These are phyloP conservation scores for Saturnispora gosingensis DNA, from an alignment of 805 yeast genomes.

Conservation along the genomic window DNA sequence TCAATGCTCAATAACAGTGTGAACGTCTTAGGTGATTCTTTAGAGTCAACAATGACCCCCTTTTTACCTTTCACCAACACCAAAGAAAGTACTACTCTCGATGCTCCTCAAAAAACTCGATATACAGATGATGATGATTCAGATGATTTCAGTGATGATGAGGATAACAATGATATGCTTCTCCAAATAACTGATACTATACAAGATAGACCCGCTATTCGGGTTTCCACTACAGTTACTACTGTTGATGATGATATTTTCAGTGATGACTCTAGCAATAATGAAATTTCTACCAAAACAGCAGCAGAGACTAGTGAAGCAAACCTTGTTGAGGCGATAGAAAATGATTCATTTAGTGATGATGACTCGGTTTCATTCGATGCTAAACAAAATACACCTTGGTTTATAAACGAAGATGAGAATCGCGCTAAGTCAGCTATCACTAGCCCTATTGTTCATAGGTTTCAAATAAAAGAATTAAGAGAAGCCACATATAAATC, in stretches of 20 bases:
- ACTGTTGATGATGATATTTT: conserved; percentile 15
- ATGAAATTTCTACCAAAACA: conserved; percentile 7
- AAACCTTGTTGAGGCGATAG: not conserved
- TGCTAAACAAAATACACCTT: conserved; percentile 1
- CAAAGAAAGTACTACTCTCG: not conserved
- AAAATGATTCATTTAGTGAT: conserved; percentile 19
- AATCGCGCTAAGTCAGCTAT: conserved; percentile 35
- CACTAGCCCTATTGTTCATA: conserved; percentile 35
- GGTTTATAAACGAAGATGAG: conserved; percentile 10
- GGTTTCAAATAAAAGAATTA: conserved; percentile 37
- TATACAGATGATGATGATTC: not conserved
- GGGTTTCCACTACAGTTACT: not conserved
- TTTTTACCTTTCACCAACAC: not conserved
- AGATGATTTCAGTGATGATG: conserved; percentile 7
- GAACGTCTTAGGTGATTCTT: not conserved
- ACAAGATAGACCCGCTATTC: not conserved
- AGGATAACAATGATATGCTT: not conserved
- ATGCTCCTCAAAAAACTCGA: not conserved
- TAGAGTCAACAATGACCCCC: not conserved
- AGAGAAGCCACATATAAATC: conserved; percentile 26
- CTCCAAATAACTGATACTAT: not conserved
- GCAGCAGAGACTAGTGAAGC: not conserved
- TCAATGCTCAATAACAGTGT: not conserved
- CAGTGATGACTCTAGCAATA: conserved; percentile 26
- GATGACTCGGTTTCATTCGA: conserved; percentile 19